A percentile compares a stretch with the other conserved stretches of the same genome.
Evolutionary conservation across 2,329 filamentous ascomycete species (phyloP).

Genomic region (Pseudogymnoascus sp.): DNA sequence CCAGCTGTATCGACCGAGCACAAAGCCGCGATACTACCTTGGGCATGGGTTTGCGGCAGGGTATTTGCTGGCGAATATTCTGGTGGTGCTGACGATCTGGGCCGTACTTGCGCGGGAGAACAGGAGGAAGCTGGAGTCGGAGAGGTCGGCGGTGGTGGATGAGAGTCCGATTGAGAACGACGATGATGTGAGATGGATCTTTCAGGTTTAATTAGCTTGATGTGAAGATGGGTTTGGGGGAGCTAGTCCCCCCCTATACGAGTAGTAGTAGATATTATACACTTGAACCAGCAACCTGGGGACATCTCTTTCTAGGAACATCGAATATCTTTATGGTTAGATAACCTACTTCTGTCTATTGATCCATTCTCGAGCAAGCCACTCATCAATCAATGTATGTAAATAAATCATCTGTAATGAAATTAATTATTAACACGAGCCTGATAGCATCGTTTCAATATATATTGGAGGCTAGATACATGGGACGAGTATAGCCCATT

Average conservation of each 20-base stretch:
- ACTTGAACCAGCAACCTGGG: not conserved
- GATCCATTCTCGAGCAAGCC: not conserved
- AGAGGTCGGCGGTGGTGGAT: conserved; percentile 47
- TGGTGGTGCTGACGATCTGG: conserved; percentile 49
- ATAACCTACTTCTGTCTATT: too few relatives aligned
- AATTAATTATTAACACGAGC: not conserved
- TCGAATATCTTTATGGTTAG: not conserved
- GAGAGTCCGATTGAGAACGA: conserved; percentile 52
- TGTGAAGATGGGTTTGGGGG: not conserved
- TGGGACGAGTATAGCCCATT: not conserved
- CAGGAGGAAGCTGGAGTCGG: conserved; percentile 40
- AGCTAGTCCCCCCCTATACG: not conserved
- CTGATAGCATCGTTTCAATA: not conserved
- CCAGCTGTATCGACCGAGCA: conserved; percentile 57
- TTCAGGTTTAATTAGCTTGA: conserved; percentile 31
- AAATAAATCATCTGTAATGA: not conserved
- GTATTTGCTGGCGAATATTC: conserved; percentile 54
- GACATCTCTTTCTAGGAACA: not conserved
- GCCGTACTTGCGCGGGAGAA: conserved; percentile 54
- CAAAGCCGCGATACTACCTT: conserved; percentile 57
- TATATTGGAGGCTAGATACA: not conserved
- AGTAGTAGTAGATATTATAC: not conserved
- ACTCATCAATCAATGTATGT: not conserved
- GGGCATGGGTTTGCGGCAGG: conserved; percentile 62
- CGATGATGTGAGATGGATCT: conserved; percentile 60